Conservation (phyloP, 305 asterid genomes). For the Fraxinus sp. region DNA sequence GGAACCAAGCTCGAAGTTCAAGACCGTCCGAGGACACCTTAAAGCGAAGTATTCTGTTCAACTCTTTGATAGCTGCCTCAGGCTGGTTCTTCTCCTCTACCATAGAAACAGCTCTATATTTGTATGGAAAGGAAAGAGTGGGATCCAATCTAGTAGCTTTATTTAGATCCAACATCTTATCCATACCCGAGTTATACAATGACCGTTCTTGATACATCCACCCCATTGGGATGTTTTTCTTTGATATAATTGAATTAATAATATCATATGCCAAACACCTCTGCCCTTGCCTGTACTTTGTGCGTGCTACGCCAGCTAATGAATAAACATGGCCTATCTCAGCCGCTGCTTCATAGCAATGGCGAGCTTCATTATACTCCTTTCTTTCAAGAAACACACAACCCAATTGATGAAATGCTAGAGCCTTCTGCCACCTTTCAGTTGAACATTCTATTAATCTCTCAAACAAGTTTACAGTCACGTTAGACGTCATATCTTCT, state of each 20-base stretch:
- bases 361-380: constrained; percentile 46
- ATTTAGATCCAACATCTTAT: constrained; percentile 60
- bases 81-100: constrained; percentile 40
- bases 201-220: constrained; percentile 70
- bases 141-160: constrained; percentile 77
- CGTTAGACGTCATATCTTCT: constrained; percentile 46
- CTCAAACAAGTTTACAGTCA: constrained; percentile 45
- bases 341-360: constrained; percentile 48
- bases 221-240: constrained; percentile 40
- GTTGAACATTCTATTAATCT: constrained; percentile 55
- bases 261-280: constrained; percentile 44
- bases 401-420: constrained; percentile 52
- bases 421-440: constrained; percentile 50
- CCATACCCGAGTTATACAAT: constrained; percentile 47
- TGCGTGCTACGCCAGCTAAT: constrained; percentile 54
- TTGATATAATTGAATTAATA: constrained; percentile 35
- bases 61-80: constrained; percentile 70
- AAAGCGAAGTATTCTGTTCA: constrained; percentile 67
- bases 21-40: constrained; percentile 91
- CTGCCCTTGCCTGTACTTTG: constrained; percentile 50
- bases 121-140: constrained; percentile 76
- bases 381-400: constrained; percentile 48
- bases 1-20: constrained; percentile 93
- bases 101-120: constrained; percentile 60
- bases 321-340: constrained; percentile 53